Evolutionary conservation across 2,329 filamentous ascomycete species (phyloP).

Genomic region (Aureobasidium sp.): DNA sequence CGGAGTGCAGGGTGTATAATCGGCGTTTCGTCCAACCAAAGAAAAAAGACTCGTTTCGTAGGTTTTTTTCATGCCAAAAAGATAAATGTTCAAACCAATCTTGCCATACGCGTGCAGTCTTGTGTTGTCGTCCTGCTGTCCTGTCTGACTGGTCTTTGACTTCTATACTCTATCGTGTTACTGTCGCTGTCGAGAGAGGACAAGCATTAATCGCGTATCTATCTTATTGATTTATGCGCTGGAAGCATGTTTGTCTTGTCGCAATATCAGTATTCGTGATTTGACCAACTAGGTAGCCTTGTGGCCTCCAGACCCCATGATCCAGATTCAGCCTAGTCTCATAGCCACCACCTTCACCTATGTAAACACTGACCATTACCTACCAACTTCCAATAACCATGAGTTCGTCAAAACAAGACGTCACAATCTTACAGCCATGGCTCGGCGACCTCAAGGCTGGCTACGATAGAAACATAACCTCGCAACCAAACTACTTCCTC

Average conservation of each 20-base stretch:
- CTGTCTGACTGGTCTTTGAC: background rate
- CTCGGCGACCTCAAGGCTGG: background rate
- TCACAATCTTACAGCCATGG: background rate
- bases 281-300: background rate
- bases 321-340: background rate
- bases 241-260: background rate
- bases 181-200: too few relatives aligned
- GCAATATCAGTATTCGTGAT: background rate
- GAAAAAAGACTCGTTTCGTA: constrained; percentile 12
- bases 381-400: background rate
- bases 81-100: constrained; percentile 9
- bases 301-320: background rate
- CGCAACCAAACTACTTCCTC: constrained; percentile 35
- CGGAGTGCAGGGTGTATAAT: constrained; percentile 10
- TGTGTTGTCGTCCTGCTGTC: background rate
- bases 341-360: background rate
- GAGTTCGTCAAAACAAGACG: background rate
- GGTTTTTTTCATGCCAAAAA: constrained; percentile 14
- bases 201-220: background rate
- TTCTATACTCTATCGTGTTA: too few relatives aligned
- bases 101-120: background rate
- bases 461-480: constrained; percentile 13
- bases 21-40: constrained; percentile 13
- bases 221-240: background rate
- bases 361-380: background rate